A percentile compares a stretch with the other conserved stretches of the same genome.
Evolutionary conservation across 1,284 basidiomycete genomes (phyloP).

Genomic region (Somion occarium): DNA sequence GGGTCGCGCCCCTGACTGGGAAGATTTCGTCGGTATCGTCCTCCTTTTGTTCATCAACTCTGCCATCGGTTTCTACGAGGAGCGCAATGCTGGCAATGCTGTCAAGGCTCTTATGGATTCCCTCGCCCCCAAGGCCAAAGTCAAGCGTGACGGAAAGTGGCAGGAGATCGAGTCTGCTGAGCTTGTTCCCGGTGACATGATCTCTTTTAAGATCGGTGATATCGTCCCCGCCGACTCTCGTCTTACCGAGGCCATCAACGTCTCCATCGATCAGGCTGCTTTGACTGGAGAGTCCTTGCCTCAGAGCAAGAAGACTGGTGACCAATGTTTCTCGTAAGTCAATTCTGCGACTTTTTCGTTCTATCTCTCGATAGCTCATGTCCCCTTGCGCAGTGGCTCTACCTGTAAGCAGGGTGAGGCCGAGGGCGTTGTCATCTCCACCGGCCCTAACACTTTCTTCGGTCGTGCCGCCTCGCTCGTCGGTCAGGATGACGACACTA

Average conservation of each 20-base stretch:
- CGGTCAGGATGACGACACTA: constrained; percentile 93
- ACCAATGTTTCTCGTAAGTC: constrained; percentile 93
- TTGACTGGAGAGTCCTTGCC: constrained; percentile 96
- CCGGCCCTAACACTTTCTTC: constrained; percentile 95
- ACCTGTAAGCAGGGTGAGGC: constrained; percentile 98
- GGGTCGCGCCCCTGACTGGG: constrained; percentile 86
- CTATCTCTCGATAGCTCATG: constrained; percentile 7
- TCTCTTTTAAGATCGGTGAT: constrained; percentile 97
- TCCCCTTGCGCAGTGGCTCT: constrained; percentile 58
- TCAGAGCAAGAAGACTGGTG: constrained; percentile 83
- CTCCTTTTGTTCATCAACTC: constrained; percentile 93
- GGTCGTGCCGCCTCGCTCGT: constrained; percentile 94
- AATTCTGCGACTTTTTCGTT: constrained; percentile 9
- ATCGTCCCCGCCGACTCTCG: constrained; percentile 95
- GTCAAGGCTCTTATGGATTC: constrained; percentile 99
- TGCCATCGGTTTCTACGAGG: constrained; percentile 97
- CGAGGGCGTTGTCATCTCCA: constrained; percentile 95
- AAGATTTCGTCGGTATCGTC: constrained; percentile 96
- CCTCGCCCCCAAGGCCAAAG: constrained; percentile 94
- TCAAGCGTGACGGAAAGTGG: constrained; percentile 83
- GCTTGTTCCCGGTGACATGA: constrained; percentile 91
- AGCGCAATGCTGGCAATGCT: constrained; percentile 94
- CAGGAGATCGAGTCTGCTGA: constrained; percentile 83
- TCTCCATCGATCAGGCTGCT: constrained; percentile 95
- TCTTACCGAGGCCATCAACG: constrained; percentile 92